Evolutionary conservation across 2,329 filamentous ascomycete species (phyloP).

Genomic region (Pseudogymnoascus sp.): DNA sequence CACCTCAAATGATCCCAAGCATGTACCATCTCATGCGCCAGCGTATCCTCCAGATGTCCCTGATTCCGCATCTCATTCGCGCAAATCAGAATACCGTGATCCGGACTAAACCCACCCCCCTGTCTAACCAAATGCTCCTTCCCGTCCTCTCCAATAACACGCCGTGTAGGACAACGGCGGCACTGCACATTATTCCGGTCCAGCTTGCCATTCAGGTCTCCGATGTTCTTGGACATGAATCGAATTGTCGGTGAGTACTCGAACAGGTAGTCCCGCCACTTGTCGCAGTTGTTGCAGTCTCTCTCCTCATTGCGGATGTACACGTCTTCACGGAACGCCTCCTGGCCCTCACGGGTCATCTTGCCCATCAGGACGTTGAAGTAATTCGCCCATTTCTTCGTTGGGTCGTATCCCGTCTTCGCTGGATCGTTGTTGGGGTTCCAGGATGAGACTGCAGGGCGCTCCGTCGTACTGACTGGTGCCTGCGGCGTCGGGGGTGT

Average conservation of each 20-base stretch:
- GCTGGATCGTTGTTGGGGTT: conserved; percentile 45
- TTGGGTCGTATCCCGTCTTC: conserved; percentile 56
- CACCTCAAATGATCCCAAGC: conserved; percentile 90
- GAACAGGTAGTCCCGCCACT: conserved; percentile 76
- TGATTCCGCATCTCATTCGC: conserved; percentile 80
- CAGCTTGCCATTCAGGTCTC: conserved; percentile 68
- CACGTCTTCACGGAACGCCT: conserved; percentile 70
- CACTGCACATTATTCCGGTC: conserved; percentile 72
- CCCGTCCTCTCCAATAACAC: conserved; percentile 35
- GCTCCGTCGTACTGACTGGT: conserved; percentile 1
- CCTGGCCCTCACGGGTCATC: conserved; percentile 60
- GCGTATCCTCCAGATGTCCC: conserved; percentile 82
- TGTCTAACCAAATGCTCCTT: conserved; percentile 46
- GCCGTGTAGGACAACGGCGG: conserved; percentile 60
- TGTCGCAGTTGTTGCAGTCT: conserved; percentile 76
- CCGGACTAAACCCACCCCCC: conserved; percentile 76
- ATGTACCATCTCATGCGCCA: conserved; percentile 97
- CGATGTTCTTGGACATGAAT: conserved; percentile 78
- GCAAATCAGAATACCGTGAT: conserved; percentile 84
- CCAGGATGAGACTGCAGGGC: conserved; percentile 8
- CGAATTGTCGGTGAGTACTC: conserved; percentile 77
- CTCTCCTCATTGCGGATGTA: conserved; percentile 67
- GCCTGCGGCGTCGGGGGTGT: neutral
- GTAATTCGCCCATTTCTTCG: conserved; percentile 68
- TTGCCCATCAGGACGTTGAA: conserved; percentile 73